A percentile compares a stretch with the other conserved stretches of the same genome.
Conservation (phyloP, 345 rosid species). For the Linum usitatissimum region DNA sequence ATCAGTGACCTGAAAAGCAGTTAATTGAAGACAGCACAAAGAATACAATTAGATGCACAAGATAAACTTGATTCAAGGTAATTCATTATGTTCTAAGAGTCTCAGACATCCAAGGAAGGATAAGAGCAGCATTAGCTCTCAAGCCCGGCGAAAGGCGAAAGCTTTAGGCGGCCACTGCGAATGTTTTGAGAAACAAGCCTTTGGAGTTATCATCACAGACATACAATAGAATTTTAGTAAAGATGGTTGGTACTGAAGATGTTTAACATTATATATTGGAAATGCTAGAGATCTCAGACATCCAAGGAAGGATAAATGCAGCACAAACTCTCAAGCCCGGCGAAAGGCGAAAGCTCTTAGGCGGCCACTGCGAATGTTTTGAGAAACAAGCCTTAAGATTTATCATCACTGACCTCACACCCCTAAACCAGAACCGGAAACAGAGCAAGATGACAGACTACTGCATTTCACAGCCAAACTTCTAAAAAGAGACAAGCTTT, state of each 20-base stretch:
- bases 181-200: conserved; percentile 8
- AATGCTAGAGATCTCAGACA: background rate
- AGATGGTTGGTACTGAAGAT: no score
- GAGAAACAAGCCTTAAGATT: conserved; percentile 41
- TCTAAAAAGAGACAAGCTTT: no score
- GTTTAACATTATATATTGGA: no score
- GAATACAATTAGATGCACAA: no score
- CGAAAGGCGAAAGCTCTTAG: conserved; percentile 63
- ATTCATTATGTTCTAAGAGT: background rate
- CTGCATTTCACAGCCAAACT: background rate
- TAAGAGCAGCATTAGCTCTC: conserved; percentile 1
- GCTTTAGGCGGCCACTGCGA: conserved; percentile 7
- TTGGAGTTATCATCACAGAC: background rate
- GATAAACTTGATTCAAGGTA: background rate
- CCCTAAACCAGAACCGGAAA: background rate
- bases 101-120: conserved; percentile 8
- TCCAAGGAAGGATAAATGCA: conserved; percentile 5
- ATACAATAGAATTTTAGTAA: no score
- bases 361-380: conserved; percentile 89
- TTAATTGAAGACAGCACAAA: no score
- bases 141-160: conserved; percentile 8
- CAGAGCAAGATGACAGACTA: no score
- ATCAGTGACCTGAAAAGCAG: no score
- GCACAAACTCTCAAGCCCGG: conserved; percentile 4
- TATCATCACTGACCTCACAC: conserved; percentile 3